Evolutionary conservation across 768 basidiomycete genomes (phyloP).

Genomic region (Russula ochroleuca): DNA sequence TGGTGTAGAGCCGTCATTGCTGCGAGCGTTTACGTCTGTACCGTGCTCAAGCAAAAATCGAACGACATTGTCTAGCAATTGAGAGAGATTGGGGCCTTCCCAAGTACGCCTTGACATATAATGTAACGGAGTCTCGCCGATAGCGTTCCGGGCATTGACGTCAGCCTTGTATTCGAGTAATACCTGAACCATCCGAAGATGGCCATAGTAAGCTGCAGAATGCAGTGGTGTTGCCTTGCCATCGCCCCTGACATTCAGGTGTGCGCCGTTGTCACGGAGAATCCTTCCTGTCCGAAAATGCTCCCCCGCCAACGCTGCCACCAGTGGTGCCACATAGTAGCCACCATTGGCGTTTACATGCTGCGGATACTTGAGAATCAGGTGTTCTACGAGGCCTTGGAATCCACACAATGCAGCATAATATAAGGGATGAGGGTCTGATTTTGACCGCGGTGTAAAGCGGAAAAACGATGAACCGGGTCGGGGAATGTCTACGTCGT

Average conservation of each 20-base stretch:
- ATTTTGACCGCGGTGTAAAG: not conserved
- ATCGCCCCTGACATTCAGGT: not conserved
- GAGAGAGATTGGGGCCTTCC: too few relatives aligned
- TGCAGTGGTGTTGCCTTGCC: not conserved
- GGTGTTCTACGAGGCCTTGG: not conserved
- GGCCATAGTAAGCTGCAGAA: not conserved
- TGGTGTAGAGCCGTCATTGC: too few relatives aligned
- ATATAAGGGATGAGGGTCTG: not conserved
- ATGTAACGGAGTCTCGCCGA: not conserved
- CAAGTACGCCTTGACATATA: too few relatives aligned
- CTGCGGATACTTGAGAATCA: not conserved
- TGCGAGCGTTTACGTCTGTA: too few relatives aligned
- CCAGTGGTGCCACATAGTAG: not conserved
- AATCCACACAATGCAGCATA: constrained; percentile 2
- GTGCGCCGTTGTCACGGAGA: not conserved
- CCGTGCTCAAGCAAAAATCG: not conserved
- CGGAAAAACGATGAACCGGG: not conserved
- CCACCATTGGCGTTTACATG: not conserved
- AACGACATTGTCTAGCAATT: too few relatives aligned
- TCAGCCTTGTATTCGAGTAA: not conserved
- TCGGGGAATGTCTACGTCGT: not conserved
- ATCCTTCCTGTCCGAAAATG: not conserved
- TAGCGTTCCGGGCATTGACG: not conserved
- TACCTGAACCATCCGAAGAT: not conserved
- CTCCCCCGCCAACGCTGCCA: not conserved